These are phyloP conservation scores for Aeminium ludgeri DNA, from an alignment of 495 filamentous ascomycete genomes.

Conservation along the genomic window DNA sequence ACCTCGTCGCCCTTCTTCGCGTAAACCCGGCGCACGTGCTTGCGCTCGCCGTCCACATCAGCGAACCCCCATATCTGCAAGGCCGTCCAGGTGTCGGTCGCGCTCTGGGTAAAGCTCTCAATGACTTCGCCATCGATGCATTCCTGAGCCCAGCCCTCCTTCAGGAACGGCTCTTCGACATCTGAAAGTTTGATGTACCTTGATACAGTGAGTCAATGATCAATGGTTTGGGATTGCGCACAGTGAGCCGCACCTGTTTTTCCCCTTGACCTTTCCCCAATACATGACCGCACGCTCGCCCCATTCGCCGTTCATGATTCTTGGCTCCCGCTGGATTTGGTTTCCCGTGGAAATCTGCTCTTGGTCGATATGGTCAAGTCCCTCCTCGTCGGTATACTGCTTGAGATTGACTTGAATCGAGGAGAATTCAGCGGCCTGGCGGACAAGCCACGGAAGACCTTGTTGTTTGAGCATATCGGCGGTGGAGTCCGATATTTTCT, in stretches of 20 bases:
- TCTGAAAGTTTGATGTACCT: conserved; percentile 22
- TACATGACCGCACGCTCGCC: conserved; percentile 64
- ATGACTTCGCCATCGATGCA: conserved; percentile 36
- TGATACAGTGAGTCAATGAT: background rate
- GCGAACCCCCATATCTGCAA: conserved; percentile 53
- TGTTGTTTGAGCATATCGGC: conserved; percentile 29
- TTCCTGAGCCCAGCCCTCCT: conserved; percentile 31
- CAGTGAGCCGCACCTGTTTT: too few relatives aligned
- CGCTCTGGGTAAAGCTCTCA: conserved; percentile 37
- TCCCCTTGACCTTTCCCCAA: conserved; percentile 55
- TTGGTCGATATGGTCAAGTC: conserved; percentile 53
- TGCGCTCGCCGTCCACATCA: conserved; percentile 39
- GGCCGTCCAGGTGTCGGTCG: conserved; percentile 41
- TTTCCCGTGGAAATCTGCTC: conserved; percentile 62
- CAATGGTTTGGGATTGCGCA: too few relatives aligned
- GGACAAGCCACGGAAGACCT: conserved; percentile 64
- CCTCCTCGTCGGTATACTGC: conserved; percentile 26
- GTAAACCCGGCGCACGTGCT: conserved; percentile 49
- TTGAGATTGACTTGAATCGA: conserved; percentile 38
- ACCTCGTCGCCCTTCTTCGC: conserved; percentile 45
- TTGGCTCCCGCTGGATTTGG: conserved; percentile 56
- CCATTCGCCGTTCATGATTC: conserved; percentile 50
- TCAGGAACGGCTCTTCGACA: conserved; percentile 27
- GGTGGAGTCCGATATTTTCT: conserved; percentile 25
- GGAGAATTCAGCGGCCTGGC: conserved; percentile 56